Conservation (phyloP, 208 protist species). For the Wallacemonas rigidus region DNA sequence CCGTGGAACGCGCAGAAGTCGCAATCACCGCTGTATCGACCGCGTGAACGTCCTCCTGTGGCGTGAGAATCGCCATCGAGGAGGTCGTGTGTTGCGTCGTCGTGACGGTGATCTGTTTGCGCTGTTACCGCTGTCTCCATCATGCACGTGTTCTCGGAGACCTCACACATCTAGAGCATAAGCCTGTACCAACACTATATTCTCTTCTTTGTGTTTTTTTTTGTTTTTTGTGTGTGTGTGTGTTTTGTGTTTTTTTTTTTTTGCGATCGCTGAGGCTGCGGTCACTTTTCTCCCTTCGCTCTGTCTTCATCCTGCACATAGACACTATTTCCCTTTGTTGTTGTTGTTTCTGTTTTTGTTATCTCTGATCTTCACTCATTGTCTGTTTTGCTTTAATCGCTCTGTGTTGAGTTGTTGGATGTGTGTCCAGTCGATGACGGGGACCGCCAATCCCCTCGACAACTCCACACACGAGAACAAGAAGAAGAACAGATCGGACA, state of each 20-base stretch:
- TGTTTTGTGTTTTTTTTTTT: slow-evolving; percentile 23
- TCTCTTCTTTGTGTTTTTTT: slow-evolving; percentile 20
- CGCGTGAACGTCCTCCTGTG: not conserved
- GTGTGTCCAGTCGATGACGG: not conserved
- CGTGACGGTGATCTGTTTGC: too few relatives aligned
- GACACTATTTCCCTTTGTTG: not conserved
- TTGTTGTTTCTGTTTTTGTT: not conserved
- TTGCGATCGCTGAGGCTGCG: not conserved
- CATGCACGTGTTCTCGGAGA: too few relatives aligned
- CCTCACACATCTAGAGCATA: not conserved
- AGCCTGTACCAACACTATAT: slow-evolving; percentile 13
- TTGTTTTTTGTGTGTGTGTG: not conserved
- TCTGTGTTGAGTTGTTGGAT: slow-evolving; percentile 3
- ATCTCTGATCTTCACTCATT: slow-evolving; percentile 14
- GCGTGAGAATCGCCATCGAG: not conserved
- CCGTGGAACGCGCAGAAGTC: slow-evolving; percentile 65
- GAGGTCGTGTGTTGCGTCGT: too few relatives aligned
- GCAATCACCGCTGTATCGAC: slow-evolving; percentile 29
- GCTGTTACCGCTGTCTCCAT: too few relatives aligned
- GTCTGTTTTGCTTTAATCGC: not conserved
- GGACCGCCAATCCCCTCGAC: too few relatives aligned
- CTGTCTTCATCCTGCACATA: not conserved
- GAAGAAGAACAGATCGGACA: too few relatives aligned
- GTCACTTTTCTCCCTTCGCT: too few relatives aligned
- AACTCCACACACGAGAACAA: too few relatives aligned